Evolutionary conservation across 2,329 filamentous ascomycete species (phyloP).

Genomic region (Stemphylium vesicarium): DNA sequence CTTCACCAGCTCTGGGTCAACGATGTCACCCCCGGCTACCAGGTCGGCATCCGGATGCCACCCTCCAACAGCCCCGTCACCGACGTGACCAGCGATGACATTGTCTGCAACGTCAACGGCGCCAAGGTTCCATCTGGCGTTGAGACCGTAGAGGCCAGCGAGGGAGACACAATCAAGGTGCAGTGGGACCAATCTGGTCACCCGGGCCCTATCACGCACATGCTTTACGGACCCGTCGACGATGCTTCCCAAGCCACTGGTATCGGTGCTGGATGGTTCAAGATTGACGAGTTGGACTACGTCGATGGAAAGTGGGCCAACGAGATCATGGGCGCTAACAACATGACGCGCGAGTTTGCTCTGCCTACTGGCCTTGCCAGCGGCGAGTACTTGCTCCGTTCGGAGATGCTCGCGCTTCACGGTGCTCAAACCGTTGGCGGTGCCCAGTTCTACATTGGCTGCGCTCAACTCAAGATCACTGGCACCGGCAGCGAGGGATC

Average conservation of each 20-base stretch:
- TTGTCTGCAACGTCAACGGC: conserved; percentile 45
- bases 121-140: conserved; percentile 37
- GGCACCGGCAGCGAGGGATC: conserved; percentile 45
- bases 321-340: conserved; percentile 46
- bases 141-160: conserved; percentile 34
- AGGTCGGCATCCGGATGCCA: conserved; percentile 46
- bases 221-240: conserved; percentile 57
- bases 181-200: conserved; percentile 43
- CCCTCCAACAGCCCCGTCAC: conserved; percentile 42
- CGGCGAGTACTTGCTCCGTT: conserved; percentile 51
- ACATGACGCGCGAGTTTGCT: conserved; percentile 47
- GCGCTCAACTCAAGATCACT: conserved; percentile 51
- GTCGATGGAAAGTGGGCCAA: conserved; percentile 42
- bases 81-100: conserved; percentile 41
- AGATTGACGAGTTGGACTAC: conserved; percentile 44
- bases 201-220: conserved; percentile 45
- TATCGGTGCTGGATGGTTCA: conserved; percentile 46
- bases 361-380: conserved; percentile 50
- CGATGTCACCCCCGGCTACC: conserved; percentile 36
- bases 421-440: conserved; percentile 44
- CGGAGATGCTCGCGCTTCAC: conserved; percentile 57
- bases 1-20: conserved; percentile 43
- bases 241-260: conserved; percentile 53
- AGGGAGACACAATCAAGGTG: conserved; percentile 43
- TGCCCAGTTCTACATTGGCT: conserved; percentile 55